Percentiles rank a stretch among this genome's conserved stretches.
These are phyloP conservation scores for Vigna hirtella DNA, from an alignment of 306 rosid species.

Conservation along the genomic window DNA sequence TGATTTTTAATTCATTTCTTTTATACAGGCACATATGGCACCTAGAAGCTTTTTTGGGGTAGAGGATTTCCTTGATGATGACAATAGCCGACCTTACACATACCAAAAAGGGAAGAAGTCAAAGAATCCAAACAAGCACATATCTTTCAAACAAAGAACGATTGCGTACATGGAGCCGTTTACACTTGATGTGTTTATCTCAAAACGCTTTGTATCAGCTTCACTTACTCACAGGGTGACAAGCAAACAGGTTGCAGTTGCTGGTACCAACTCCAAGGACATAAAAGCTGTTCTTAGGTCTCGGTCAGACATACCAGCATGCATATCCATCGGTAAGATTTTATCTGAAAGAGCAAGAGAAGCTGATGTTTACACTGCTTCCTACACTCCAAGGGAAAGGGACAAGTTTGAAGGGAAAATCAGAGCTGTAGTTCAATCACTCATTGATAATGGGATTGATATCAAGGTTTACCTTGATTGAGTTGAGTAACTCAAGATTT, in stretches of 20 bases:
- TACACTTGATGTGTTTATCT: constrained; percentile 89
- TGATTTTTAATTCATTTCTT: background rate
- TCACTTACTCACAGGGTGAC: constrained; percentile 92
- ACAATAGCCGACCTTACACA: constrained; percentile 89
- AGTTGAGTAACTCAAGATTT: constrained; percentile 16
- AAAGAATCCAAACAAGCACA: constrained; percentile 82
- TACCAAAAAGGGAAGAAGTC: constrained; percentile 87
- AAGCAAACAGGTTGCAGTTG: constrained; percentile 93
- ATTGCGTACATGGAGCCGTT: constrained; percentile 93
- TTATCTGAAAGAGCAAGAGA: constrained; percentile 91
- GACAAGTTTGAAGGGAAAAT: constrained; percentile 97
- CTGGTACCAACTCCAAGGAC: constrained; percentile 97
- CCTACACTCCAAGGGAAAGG: constrained; percentile 87
- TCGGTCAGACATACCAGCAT: constrained; percentile 91
- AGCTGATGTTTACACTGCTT: constrained; percentile 88
- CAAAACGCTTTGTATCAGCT: constrained; percentile 95
- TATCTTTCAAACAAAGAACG: constrained; percentile 90
- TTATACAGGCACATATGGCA: constrained; percentile 62
- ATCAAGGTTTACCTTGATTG: constrained; percentile 84
- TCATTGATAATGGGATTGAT: constrained; percentile 92
- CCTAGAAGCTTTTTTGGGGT: constrained; percentile 95
- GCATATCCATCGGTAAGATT: constrained; percentile 81
- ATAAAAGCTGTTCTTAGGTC: constrained; percentile 85
- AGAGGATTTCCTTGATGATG: constrained; percentile 87
- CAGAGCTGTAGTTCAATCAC: constrained; percentile 96